A percentile compares a stretch with the other conserved stretches of the same genome.
phyloP scores from a whole-genome alignment of 805 yeast species.

The Yarrowia divulgata region DNA sequence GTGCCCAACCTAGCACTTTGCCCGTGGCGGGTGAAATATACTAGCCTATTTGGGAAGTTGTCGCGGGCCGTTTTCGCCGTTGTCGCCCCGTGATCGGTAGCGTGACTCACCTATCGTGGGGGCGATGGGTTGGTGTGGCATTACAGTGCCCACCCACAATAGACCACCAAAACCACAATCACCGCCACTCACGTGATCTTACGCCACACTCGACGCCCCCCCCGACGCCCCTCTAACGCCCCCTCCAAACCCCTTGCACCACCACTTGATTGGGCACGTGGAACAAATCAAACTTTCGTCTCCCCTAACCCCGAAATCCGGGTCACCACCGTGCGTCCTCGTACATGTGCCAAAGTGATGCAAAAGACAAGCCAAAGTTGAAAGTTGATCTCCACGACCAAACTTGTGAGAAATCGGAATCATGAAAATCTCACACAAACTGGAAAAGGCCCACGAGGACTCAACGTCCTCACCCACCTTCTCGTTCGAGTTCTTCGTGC shows the following conservation, averaged over 20 bases:
- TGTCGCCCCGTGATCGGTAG: too few species aligned
- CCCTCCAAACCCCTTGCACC: too few species aligned
- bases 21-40: too few species aligned
- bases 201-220: not conserved
- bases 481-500: constrained; percentile 96
- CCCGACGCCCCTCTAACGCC: too few species aligned
- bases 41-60: too few species aligned
- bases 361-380: too few species aligned
- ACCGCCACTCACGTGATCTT: constrained; percentile 7
- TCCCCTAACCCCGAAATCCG: constrained; percentile 12
- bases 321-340: not conserved
- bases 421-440: constrained; percentile 59
- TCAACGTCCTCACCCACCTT: constrained; percentile 77
- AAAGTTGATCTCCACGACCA: not conserved
- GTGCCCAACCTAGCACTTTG: too few species aligned
- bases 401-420: not conserved
- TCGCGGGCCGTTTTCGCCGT: too few species aligned
- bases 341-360: not conserved
- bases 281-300: constrained; percentile 1
- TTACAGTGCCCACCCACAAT: too few species aligned
- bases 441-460: constrained; percentile 52
- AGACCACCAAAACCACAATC: too few species aligned
- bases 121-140: too few species aligned
- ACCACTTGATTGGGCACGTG: constrained; percentile 33
- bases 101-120: too few species aligned